Evolutionary conservation across 352 stramenopile genomes (phyloP), one percentile per base, ranked within the genome.

Genomic region (Pythium dissimile): DNA sequence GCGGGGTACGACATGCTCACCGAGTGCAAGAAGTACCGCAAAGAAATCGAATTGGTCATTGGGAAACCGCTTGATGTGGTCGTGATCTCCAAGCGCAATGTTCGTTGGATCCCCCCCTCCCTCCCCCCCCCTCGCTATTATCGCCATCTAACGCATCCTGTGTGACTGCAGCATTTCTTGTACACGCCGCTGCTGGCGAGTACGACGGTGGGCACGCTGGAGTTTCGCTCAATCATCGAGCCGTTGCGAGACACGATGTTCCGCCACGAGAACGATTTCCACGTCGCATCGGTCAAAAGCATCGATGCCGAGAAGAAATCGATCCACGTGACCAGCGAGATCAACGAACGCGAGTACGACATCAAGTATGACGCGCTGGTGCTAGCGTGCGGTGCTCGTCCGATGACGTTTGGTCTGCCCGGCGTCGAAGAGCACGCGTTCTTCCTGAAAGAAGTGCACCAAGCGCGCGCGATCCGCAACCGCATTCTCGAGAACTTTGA

Each of bases 171-270:
- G 80, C 96, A 99, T 72, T 99, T 99, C 69, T 66, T 99, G 49
- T 99, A 99, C 84, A 99, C 97, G 31, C 96, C 97, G 20, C 70
- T 99, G 51, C 76, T 99, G 10, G 94, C 97, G 7, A 97, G 79
- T 30, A 98, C 95, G 27, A 97, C 96, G 2, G 89, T 97, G 9
- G 90, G 80, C 0, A 99, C 97, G 21, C 75, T 99, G 23, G 97
- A 99, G 75, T 99, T 98, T 74, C 91, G 96, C 7, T 95, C 83
- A 23, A 98, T 99, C 65, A 92, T 98, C 64, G 97, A 99, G 69
- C 96, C 96, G 12, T 77, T 99, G 39, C 88, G 97, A 1, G 96
- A 91, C 62, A 84, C 62, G 26, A 73, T 73, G 46, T 80, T 91
- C 54, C 78, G 79, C 32, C 65, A 88, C 67, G 70, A 92, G 63